These are phyloP conservation scores for Trichosporon coremiiforme DNA, from an alignment of 1,284 basidiomycete species.

Conservation along the genomic window DNA sequence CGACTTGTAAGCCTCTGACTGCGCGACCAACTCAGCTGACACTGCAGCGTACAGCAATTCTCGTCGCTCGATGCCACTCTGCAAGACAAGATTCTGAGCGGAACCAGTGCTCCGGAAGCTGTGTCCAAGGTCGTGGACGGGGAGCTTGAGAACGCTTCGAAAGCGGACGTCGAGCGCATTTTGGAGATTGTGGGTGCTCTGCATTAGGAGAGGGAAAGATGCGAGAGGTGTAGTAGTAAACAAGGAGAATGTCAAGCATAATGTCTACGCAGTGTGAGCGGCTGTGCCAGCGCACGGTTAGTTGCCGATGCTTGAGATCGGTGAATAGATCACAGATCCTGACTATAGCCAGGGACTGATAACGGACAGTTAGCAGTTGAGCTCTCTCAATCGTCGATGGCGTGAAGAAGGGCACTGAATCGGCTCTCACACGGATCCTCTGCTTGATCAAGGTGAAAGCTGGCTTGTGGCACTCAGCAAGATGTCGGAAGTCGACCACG, in stretches of 20 bases:
- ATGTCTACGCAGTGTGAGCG: too few relatives aligned
- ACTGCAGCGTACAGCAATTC: slow-evolving; percentile 65
- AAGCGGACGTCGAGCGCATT: slow-evolving; percentile 43
- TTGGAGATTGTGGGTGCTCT: slow-evolving; percentile 46
- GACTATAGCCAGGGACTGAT: not conserved
- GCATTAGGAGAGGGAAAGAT: slow-evolving; percentile 34
- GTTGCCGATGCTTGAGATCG: not conserved
- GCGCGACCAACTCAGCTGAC: not conserved
- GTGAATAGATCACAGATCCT: not conserved
- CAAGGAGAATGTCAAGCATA: not conserved
- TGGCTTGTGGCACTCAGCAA: too few relatives aligned
- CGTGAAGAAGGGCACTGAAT: too few relatives aligned
- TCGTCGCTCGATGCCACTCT: slow-evolving; percentile 53
- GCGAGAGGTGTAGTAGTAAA: not conserved
- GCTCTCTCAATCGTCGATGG: not conserved
- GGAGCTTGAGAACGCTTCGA: slow-evolving; percentile 32
- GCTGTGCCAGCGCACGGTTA: not conserved
- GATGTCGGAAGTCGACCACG: too few relatives aligned
- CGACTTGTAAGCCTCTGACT: slow-evolving; percentile 62
- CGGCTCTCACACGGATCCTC: too few relatives aligned
- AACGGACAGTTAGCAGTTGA: not conserved
- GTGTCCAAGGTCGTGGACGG: slow-evolving; percentile 33
- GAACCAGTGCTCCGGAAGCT: slow-evolving; percentile 42
- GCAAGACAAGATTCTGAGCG: slow-evolving; percentile 40
- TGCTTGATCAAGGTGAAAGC: too few relatives aligned